A percentile compares a stretch with the other conserved stretches of the same genome.
Conservation (phyloP, 1,139 yeast genomes). For the Geotrichum carabidarum region DNA sequence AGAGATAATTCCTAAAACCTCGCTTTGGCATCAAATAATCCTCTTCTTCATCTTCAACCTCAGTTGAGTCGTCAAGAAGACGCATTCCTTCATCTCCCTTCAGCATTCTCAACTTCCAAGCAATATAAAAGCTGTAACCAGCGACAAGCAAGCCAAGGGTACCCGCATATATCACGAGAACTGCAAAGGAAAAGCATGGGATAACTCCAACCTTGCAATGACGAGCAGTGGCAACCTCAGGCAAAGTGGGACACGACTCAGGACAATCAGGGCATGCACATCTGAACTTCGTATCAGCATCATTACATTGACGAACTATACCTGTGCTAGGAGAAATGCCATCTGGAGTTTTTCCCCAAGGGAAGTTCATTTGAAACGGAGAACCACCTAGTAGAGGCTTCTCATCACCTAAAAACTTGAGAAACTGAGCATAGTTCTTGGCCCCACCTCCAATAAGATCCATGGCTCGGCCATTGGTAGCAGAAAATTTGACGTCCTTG, state of each 20-base stretch:
- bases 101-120: conserved; percentile 17
- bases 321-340: conserved; percentile 35
- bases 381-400: conserved; percentile 92
- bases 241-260: conserved; percentile 66
- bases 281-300: conserved; percentile 48
- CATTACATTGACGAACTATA: conserved; percentile 54
- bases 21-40: conserved; percentile 7
- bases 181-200: conserved; percentile 68
- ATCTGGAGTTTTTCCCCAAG: conserved; percentile 42
- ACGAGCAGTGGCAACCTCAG: conserved; percentile 37
- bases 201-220: conserved; percentile 57
- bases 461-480: conserved; percentile 95
- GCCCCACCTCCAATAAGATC: conserved; percentile 98
- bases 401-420: conserved; percentile 88
- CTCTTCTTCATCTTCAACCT: conserved; percentile 26
- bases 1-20: conserved; percentile 9
- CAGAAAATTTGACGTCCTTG: conserved; percentile 82
- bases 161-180: conserved; percentile 49
- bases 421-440: conserved; percentile 58
- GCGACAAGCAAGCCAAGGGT: conserved; percentile 42
- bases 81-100: conserved; percentile 24
- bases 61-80: conserved; percentile 26
- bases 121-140: conserved; percentile 31
- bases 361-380: conserved; percentile 85
- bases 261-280: conserved; percentile 94